A percentile compares a stretch with the other conserved stretches of the same genome.
Conservation (phyloP, 768 basidiomycete species). For the Rubroboletus pulcherrimus region DNA sequence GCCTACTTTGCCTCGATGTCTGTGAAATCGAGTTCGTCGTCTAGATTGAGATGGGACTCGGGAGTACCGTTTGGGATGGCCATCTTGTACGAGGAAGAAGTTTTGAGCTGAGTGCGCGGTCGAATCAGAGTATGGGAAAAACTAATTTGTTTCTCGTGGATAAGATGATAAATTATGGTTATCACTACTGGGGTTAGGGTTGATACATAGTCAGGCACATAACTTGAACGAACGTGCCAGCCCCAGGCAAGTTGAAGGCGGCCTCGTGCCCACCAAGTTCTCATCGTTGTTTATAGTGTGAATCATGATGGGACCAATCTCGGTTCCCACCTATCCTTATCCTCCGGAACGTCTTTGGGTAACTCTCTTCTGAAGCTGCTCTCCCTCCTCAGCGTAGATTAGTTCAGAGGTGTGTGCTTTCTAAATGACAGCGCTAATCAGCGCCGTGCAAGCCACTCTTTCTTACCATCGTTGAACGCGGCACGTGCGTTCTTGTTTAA, state of each 20-base stretch:
- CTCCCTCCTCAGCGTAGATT: too few species aligned
- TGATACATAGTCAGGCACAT: neutral
- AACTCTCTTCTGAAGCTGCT: slow-evolving; percentile 2
- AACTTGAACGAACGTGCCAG: slow-evolving; percentile 12
- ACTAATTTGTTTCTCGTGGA: neutral
- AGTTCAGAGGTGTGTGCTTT: slow-evolving; percentile 7
- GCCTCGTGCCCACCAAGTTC: neutral
- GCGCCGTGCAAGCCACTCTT: neutral
- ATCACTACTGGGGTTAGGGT: slow-evolving; percentile 3
- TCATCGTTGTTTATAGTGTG: neutral
- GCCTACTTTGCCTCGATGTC: slow-evolving; percentile 85
- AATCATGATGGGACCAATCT: neutral
- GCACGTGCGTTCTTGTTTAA: slow-evolving; percentile 30
- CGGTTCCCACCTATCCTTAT: neutral
- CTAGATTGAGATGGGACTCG: slow-evolving; percentile 31
- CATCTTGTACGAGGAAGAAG: slow-evolving; percentile 37
- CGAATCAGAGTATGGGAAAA: neutral
- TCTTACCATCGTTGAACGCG: neutral
- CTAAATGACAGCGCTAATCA: slow-evolving; percentile 5
- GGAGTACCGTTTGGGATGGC: slow-evolving; percentile 35
- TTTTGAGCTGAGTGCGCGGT: neutral
- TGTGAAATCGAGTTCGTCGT: slow-evolving; percentile 77
- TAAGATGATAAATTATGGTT: neutral
- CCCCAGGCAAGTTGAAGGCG: neutral
- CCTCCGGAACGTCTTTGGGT: slow-evolving; percentile 7